Conservation (phyloP, 2,329 filamentous ascomycete species). For the Zymoseptoria pseudotritici region DNA sequence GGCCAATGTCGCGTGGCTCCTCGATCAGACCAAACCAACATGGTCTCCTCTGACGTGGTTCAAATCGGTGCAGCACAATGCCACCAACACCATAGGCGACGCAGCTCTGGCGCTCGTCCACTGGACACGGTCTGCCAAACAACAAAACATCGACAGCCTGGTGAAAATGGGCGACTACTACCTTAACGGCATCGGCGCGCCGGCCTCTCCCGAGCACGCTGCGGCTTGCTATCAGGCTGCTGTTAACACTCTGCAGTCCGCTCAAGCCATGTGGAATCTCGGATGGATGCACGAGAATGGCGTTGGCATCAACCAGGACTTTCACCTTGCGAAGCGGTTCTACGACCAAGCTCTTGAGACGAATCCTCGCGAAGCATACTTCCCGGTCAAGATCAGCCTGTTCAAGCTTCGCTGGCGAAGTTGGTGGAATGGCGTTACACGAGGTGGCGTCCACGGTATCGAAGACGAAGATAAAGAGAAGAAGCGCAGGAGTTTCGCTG, state of each 20-base stretch:
- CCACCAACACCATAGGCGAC: constrained; percentile 45
- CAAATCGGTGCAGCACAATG: constrained; percentile 8
- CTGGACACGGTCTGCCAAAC: constrained; percentile 90
- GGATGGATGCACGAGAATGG: constrained; percentile 99
- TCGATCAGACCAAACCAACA: constrained; percentile 52
- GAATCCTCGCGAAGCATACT: constrained; percentile 74
- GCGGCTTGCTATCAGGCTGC: constrained; percentile 88
- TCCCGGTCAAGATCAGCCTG: constrained; percentile 82
- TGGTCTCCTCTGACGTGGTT: constrained; percentile 14
- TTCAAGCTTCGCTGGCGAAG: constrained; percentile 77
- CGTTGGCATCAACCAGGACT: constrained; percentile 85
- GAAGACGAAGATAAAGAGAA: constrained; percentile 56
- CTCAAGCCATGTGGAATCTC: constrained; percentile 92
- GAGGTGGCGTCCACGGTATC: constrained; percentile 87
- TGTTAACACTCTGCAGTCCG: constrained; percentile 83
- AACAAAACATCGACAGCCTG: constrained; percentile 85
- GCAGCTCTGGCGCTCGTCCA: constrained; percentile 71
- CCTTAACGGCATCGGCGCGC: constrained; percentile 61
- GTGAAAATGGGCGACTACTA: constrained; percentile 99
- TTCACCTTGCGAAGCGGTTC: constrained; percentile 91
- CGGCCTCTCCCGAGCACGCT: constrained; percentile 69
- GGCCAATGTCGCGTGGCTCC: constrained; percentile 79
- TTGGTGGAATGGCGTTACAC: constrained; percentile 89
- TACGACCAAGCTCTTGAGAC: constrained; percentile 90
- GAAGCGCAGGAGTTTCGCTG: constrained; percentile 48